Percentiles rank a stretch among this genome's conserved stretches.
Evolutionary conservation across 1,284 basidiomycete genomes (phyloP).

Genomic region (Rhodotorula sp.): DNA sequence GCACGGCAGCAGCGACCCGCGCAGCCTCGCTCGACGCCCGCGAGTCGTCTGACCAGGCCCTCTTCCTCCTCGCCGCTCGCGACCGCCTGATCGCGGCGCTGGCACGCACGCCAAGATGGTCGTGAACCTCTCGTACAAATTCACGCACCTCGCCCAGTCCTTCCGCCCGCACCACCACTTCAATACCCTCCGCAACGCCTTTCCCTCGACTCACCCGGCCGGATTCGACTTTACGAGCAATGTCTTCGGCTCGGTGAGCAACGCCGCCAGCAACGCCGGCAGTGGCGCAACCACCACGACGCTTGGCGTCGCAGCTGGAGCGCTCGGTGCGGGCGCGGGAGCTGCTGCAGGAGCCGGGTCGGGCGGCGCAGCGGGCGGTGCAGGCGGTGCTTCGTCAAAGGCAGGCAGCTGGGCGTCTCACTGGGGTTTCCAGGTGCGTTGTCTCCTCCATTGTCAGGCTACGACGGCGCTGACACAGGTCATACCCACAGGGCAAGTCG

Average conservation of each 20-base stretch:
- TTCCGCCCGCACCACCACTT: slow-evolving; percentile 44
- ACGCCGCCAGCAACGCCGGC: slow-evolving; percentile 6
- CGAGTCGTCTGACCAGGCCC: neutral
- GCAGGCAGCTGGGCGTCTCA: slow-evolving; percentile 33
- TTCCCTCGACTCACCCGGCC: slow-evolving; percentile 33
- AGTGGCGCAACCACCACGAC: neutral
- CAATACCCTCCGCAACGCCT: slow-evolving; percentile 31
- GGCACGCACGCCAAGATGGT: slow-evolving; percentile 23
- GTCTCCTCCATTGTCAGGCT: neutral
- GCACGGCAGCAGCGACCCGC: too few species aligned
- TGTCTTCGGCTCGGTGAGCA: slow-evolving; percentile 25
- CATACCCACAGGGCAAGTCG: slow-evolving; percentile 16
- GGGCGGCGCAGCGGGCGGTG: slow-evolving; percentile 22
- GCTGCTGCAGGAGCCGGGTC: slow-evolving; percentile 19
- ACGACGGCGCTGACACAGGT: neutral
- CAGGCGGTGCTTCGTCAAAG: slow-evolving; percentile 30
- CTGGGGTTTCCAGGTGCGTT: slow-evolving; percentile 36
- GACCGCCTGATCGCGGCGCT: neutral
- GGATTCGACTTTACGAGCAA: slow-evolving; percentile 32
- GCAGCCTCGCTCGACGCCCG: too few species aligned
- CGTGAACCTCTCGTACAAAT: slow-evolving; percentile 38
- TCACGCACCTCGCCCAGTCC: slow-evolving; percentile 42
- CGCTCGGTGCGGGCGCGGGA: slow-evolving; percentile 22
- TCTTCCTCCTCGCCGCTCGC: neutral
- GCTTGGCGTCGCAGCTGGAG: slow-evolving; percentile 20